These are phyloP conservation scores for Aphanocladium album DNA, from an alignment of 2,329 filamentous ascomycete genomes.

Conservation along the genomic window DNA sequence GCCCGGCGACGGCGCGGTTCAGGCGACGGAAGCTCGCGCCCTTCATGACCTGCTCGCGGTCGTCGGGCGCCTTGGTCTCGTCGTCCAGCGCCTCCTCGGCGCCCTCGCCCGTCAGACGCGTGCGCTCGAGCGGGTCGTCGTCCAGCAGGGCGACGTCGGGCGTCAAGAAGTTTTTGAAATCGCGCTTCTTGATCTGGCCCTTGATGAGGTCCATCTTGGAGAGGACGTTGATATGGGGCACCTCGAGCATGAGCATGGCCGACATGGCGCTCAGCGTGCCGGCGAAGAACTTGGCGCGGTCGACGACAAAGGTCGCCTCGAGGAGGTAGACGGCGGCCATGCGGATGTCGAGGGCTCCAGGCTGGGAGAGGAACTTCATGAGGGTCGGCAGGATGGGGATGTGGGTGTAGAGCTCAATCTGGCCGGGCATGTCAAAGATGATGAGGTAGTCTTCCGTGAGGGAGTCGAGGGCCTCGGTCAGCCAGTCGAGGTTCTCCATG, in stretches of 20 bases:
- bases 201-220: slow-evolving; percentile 98
- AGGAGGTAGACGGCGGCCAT: slow-evolving; percentile 92
- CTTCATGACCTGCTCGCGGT: slow-evolving; percentile 67
- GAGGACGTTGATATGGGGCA: slow-evolving; percentile 92
- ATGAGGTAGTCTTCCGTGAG: slow-evolving; percentile 94
- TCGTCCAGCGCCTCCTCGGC: slow-evolving; percentile 43
- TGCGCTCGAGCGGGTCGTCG: slow-evolving; percentile 61
- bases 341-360: slow-evolving; percentile 79
- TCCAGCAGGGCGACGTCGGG: slow-evolving; percentile 79
- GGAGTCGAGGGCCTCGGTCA: slow-evolving; percentile 77
- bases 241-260: slow-evolving; percentile 97
- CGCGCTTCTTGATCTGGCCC: slow-evolving; percentile 78
- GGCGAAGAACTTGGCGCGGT: slow-evolving; percentile 95
- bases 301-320: slow-evolving; percentile 91
- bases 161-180: slow-evolving; percentile 84
- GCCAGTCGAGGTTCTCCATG: slow-evolving; percentile 88
- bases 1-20: slow-evolving; percentile 79
- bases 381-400: slow-evolving; percentile 86
- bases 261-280: slow-evolving; percentile 96
- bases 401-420: slow-evolving; percentile 98
- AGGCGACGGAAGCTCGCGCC: slow-evolving; percentile 76
- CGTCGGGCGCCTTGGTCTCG: slow-evolving; percentile 55
- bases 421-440: slow-evolving; percentile 97
- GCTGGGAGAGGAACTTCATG: slow-evolving; percentile 72
- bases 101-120: slow-evolving; percentile 27